These are phyloP conservation scores for Mallotus japonicus DNA, from an alignment of 441 rosid genomes.

Conservation along the genomic window DNA sequence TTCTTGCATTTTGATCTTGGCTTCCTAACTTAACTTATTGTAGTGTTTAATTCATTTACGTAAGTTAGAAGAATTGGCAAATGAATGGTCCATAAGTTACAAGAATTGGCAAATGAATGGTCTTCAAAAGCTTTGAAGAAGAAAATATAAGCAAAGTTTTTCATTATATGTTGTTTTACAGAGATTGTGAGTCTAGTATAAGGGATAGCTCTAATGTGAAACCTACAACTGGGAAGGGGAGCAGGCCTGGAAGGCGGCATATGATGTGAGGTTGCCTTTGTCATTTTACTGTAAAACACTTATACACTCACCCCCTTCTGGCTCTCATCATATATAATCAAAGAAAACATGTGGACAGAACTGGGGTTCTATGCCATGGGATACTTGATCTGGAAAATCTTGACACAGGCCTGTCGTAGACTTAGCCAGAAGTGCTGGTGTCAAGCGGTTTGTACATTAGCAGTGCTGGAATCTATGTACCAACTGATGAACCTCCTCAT, in stretches of 20 bases:
- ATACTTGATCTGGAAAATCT: neutral
- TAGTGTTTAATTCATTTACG: no score
- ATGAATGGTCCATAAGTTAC: no score
- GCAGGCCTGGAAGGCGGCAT: slow-evolving; percentile 54
- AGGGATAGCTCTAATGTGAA: slow-evolving; percentile 39
- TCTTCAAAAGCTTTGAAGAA: no score
- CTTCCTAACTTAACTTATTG: no score
- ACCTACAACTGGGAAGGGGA: slow-evolving; percentile 51
- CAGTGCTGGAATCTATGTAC: slow-evolving; percentile 90
- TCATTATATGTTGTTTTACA: no score
- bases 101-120: no score
- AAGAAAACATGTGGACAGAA: slow-evolving; percentile 51
- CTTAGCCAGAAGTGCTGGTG: slow-evolving; percentile 84
- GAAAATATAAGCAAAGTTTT: no score
- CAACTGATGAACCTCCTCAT: slow-evolving; percentile 90
- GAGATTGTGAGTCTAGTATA: slow-evolving; percentile 37
- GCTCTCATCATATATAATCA: slow-evolving; percentile 59
- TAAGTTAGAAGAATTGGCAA: no score
- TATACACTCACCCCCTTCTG: slow-evolving; percentile 41
- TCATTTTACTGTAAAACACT: slow-evolving; percentile 56
- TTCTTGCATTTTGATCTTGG: no score
- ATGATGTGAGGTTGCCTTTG: slow-evolving; percentile 65
- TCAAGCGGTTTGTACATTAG: slow-evolving; percentile 85
- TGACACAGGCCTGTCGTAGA: slow-evolving; percentile 67
- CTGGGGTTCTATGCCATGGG: slow-evolving; percentile 38